Evolutionary conservation across 495 filamentous ascomycete species (phyloP).

Genomic region (Penicillium soppii): DNA sequence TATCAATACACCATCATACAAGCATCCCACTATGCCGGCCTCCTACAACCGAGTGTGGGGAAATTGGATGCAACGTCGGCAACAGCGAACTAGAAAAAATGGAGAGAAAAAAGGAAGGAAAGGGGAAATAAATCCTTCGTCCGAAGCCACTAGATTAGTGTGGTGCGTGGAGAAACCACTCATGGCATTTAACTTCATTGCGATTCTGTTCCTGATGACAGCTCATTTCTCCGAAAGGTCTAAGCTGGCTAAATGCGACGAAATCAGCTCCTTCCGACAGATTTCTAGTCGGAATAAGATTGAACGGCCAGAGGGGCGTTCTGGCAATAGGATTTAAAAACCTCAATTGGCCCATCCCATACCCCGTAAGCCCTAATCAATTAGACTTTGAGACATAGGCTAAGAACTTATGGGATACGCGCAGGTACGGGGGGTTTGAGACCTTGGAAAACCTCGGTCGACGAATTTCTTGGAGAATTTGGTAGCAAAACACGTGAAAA

Average conservation of each 20-base stretch:
- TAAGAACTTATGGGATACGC: neutral
- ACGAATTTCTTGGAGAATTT: neutral
- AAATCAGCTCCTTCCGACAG: neutral
- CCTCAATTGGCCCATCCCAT: neutral
- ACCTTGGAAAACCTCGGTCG: neutral
- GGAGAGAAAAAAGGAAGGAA: too few species aligned
- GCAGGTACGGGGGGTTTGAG: neutral
- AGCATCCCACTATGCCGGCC: neutral
- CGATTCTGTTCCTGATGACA: neutral
- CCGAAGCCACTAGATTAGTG: too few species aligned
- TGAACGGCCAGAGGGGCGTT: neutral
- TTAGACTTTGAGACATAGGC: neutral
- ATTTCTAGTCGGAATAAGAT: neutral
- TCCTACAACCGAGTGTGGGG: neutral
- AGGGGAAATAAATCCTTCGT: too few species aligned
- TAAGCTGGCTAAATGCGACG: neutral
- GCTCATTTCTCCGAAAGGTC: neutral
- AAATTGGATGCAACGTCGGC: conserved; percentile 2
- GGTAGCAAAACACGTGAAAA: neutral
- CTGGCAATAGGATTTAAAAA: neutral
- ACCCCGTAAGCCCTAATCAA: neutral
- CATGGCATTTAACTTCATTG: too few species aligned
- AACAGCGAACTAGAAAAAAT: neutral
- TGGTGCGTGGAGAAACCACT: too few species aligned
- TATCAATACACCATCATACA: neutral